Conservation (phyloP, 345 rosid species). For the Microcos paniculata region DNA sequence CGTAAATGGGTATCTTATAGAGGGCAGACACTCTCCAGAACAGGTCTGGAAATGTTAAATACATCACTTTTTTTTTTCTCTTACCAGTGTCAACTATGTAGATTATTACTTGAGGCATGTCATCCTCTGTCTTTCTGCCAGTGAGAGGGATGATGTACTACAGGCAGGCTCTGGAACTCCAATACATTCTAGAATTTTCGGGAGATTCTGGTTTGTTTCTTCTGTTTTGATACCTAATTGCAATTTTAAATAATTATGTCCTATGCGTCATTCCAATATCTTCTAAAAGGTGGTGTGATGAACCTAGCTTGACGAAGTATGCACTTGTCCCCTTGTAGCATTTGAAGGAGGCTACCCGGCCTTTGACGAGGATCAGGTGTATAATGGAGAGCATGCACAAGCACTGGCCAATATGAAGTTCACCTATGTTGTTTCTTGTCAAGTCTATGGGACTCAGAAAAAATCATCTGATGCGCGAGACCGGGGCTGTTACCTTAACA, state of each 20-base stretch:
- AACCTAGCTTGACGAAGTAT: not conserved
- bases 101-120: constrained; percentile 10
- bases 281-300: constrained; percentile 17
- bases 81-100: constrained; percentile 4
- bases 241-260: not conserved
- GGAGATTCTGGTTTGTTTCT: constrained; percentile 60
- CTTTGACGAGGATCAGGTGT: constrained; percentile 30
- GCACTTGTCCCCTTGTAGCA: constrained; percentile 41
- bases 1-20: constrained; percentile 93
- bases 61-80: not conserved
- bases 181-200: constrained; percentile 62
- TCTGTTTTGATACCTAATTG: constrained; percentile 3
- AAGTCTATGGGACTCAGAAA: constrained; percentile 83
- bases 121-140: constrained; percentile 31
- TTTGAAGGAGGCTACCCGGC: constrained; percentile 31
- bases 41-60: constrained; percentile 45
- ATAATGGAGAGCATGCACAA: constrained; percentile 34
- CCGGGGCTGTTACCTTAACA: constrained; percentile 67
- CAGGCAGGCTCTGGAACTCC: constrained; percentile 71
- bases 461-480: constrained; percentile 55
- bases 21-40: constrained; percentile 91
- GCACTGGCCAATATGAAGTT: constrained; percentile 91
- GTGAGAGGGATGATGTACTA: constrained; percentile 99
- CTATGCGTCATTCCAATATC: not conserved
- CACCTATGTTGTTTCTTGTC: constrained; percentile 98